phyloP scores from a whole-genome alignment of 2,329 filamentous ascomycete species.

The Fusarium subtropicale region DNA sequence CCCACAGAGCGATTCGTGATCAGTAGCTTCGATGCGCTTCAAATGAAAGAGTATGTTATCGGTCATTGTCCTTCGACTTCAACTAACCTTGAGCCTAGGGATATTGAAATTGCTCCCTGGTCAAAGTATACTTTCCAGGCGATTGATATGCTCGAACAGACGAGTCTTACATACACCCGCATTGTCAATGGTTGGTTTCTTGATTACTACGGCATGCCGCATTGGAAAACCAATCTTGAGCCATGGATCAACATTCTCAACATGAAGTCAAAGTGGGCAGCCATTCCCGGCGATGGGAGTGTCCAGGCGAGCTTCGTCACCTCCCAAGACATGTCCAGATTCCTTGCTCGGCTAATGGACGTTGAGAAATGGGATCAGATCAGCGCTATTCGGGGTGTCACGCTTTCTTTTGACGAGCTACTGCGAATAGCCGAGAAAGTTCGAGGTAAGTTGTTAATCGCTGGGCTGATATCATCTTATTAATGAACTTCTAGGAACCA shows the following conservation, averaged over 20 bases:
- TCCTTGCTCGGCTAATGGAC: constrained; percentile 37
- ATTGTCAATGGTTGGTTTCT: constrained; percentile 43
- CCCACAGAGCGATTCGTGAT: constrained; percentile 34
- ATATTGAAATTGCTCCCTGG: constrained; percentile 35
- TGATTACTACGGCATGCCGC: constrained; percentile 46
- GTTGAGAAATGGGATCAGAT: constrained; percentile 18
- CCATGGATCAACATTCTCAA: constrained; percentile 44
- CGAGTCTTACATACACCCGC: constrained; percentile 25
- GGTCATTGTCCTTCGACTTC: rapidly evolving
- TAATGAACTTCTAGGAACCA: constrained; percentile 2
- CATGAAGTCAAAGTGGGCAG: constrained; percentile 42
- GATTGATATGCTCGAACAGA: constrained; percentile 28
- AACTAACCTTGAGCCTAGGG: constrained; percentile 5
- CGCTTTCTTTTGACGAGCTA: constrained; percentile 29
- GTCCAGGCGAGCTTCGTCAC: constrained; percentile 37
- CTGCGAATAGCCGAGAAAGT: constrained; percentile 26
- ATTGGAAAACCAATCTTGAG: constrained; percentile 34
- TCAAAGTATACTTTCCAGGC: constrained; percentile 43
- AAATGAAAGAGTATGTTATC: constrained; percentile 29
- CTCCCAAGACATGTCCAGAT: constrained; percentile 36
- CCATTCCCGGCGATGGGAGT: constrained; percentile 29
- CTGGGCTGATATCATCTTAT: rapidly evolving
- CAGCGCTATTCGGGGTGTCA: constrained; percentile 24
- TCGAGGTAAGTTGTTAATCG: constrained; percentile 1
- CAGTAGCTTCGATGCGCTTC: constrained; percentile 41